Conservation (phyloP, 768 basidiomycete species). For the Tulasnella sp. region DNA sequence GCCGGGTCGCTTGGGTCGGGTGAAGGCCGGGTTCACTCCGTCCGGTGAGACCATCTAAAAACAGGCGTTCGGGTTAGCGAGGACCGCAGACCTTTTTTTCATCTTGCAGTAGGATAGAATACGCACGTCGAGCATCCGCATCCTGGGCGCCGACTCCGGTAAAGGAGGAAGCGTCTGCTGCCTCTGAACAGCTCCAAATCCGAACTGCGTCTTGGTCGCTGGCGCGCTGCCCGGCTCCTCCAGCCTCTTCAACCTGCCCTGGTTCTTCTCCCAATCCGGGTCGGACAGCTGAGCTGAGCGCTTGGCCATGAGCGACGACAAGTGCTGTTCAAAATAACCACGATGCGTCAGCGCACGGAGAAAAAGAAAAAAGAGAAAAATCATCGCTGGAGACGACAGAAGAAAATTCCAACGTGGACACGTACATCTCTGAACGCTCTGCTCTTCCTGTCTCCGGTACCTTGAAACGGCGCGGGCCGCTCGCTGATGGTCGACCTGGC, state of each 20-base stretch:
- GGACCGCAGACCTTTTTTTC: too few species aligned
- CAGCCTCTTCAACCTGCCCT: not conserved
- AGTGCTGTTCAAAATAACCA: constrained; percentile 4
- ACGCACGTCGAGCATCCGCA: not conserved
- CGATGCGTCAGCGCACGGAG: not conserved
- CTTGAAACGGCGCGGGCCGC: not conserved
- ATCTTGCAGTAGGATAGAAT: too few species aligned
- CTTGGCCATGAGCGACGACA: constrained; percentile 11
- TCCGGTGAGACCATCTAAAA: not conserved
- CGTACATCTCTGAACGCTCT: constrained; percentile 15
- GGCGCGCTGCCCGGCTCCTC: not conserved
- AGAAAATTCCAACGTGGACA: not conserved
- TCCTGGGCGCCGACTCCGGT: not conserved
- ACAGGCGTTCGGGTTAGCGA: not conserved
- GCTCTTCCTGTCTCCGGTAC: constrained; percentile 6
- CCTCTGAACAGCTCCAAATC: not conserved
- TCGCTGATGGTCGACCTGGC: not conserved
- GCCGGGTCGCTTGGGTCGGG: not conserved
- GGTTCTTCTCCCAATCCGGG: constrained; percentile 2
- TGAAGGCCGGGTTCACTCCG: not conserved
- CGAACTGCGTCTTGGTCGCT: not conserved
- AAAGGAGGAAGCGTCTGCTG: not conserved
- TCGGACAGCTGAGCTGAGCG: constrained; percentile 10
- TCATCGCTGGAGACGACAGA: too few species aligned
- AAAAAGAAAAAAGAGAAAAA: not conserved